A percentile compares a stretch with the other conserved stretches of the same genome.
These are phyloP conservation scores for Lepidopterella palustris DNA, from an alignment of 495 filamentous ascomycete species.

Conservation along the genomic window DNA sequence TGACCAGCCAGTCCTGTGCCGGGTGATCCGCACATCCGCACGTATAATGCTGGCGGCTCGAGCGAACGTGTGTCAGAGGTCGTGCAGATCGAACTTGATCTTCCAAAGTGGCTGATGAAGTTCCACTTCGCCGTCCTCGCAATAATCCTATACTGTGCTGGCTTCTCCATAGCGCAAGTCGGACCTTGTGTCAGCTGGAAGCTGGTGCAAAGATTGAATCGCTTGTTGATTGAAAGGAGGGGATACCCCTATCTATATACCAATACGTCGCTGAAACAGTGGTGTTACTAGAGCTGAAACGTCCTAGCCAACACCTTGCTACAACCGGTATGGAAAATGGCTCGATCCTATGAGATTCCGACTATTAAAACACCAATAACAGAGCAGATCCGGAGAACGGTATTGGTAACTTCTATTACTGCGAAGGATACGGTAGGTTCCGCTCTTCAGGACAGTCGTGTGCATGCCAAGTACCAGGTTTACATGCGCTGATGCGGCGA, in stretches of 20 bases:
- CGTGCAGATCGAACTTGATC: neutral
- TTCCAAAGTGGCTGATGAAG: neutral
- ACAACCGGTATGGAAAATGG: neutral
- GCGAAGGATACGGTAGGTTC: neutral
- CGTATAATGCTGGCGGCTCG: conserved; percentile 1
- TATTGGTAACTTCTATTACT: neutral
- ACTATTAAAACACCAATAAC: neutral
- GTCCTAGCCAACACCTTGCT: no score
- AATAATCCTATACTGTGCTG: neutral
- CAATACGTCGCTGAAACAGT: no score
- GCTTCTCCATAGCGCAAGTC: neutral
- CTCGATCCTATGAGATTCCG: neutral
- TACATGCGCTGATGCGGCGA: neutral
- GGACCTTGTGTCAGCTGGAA: no score
- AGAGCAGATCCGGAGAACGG: neutral
- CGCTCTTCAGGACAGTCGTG: neutral
- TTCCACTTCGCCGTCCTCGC: neutral
- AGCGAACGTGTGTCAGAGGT: conserved; percentile 2
- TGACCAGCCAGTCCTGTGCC: conserved; percentile 2
- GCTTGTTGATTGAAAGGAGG: no score
- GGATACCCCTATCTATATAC: no score
- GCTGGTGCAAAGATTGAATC: no score
- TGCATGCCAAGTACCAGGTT: no score
- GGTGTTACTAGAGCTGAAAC: no score
- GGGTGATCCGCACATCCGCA: conserved; percentile 5